Evolutionary conservation across 345 rosid species (phyloP).

Genomic region (Trapa bicornis): DNA sequence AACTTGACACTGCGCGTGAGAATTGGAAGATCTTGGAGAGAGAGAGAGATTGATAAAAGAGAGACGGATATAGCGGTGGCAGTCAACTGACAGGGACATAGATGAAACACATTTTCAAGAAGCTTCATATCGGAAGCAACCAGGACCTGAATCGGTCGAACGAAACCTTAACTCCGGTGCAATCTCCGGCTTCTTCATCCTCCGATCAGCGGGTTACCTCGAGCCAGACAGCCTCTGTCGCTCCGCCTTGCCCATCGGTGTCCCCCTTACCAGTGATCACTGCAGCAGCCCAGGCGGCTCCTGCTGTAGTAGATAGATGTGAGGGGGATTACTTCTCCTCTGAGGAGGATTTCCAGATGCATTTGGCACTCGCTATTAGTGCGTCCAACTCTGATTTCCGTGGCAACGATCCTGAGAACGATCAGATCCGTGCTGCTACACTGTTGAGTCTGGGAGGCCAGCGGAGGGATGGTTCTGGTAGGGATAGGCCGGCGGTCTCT

Average conservation of each 20-base stretch:
- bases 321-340: slow-evolving; percentile 56
- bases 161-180: slow-evolving; percentile 36
- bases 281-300: slow-evolving; percentile 1
- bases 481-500: slow-evolving; percentile 45
- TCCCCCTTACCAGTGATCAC: slow-evolving; percentile 17
- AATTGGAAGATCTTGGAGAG: slow-evolving; percentile 6
- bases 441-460: slow-evolving; percentile 56
- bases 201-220: slow-evolving; percentile 38
- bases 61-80: slow-evolving; percentile 2
- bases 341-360: slow-evolving; percentile 96
- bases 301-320: slow-evolving; percentile 10
- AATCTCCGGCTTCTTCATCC: slow-evolving; percentile 13
- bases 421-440: slow-evolving; percentile 89
- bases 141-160: slow-evolving; percentile 62
- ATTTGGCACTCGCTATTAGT: slow-evolving; percentile 90
- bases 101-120: slow-evolving; percentile 95
- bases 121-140: slow-evolving; percentile 64
- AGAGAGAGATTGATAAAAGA: neutral
- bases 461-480: slow-evolving; percentile 36
- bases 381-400: slow-evolving; percentile 69
- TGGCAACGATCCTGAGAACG: slow-evolving; percentile 57
- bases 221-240: slow-evolving; percentile 14
- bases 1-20: neutral
- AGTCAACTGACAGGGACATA: slow-evolving; percentile 3
- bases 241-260: slow-evolving; percentile 30